Evolutionary conservation across 106 monocot species (phyloP).

Genomic region (Platanthera guangdongensis): DNA sequence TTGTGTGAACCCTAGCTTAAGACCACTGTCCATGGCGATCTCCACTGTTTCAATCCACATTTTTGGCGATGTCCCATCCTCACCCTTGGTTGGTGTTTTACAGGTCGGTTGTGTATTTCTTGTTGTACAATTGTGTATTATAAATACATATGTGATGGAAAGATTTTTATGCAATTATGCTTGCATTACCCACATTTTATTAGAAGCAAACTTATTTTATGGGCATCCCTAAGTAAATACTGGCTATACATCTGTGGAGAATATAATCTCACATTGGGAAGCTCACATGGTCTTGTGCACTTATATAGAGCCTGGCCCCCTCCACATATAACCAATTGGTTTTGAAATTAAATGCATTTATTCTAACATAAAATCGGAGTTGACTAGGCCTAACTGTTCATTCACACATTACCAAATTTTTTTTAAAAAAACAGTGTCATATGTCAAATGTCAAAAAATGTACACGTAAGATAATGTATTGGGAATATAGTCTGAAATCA

Average conservation of each 20-base stretch:
- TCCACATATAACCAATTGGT: too few relatives aligned
- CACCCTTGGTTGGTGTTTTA: conserved; percentile 85
- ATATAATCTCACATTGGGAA: too few relatives aligned
- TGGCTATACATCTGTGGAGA: neutral
- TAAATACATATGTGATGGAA: neutral
- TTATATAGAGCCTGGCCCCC: too few relatives aligned
- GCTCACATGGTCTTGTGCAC: too few relatives aligned
- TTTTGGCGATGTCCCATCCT: conserved; percentile 96
- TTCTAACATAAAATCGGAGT: too few relatives aligned
- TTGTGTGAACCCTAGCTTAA: conserved; percentile 75
- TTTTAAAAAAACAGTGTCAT: too few relatives aligned
- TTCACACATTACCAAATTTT: too few relatives aligned
- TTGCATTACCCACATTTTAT: neutral
- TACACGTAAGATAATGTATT: too few relatives aligned
- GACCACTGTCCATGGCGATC: conserved; percentile 94
- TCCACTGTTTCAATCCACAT: conserved; percentile 98
- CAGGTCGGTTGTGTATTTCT: conserved; percentile 46
- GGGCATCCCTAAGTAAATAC: neutral
- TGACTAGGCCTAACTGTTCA: too few relatives aligned
- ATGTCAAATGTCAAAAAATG: too few relatives aligned
- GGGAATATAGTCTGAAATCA: too few relatives aligned
- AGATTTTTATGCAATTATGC: neutral
- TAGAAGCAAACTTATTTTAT: neutral
- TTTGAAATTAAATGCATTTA: too few relatives aligned
- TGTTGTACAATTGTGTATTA: neutral